Evolutionary conservation across 2,329 filamentous ascomycete species (phyloP), one percentile per base, ranked within the genome.

Genomic region (Calycina herbarum): DNA sequence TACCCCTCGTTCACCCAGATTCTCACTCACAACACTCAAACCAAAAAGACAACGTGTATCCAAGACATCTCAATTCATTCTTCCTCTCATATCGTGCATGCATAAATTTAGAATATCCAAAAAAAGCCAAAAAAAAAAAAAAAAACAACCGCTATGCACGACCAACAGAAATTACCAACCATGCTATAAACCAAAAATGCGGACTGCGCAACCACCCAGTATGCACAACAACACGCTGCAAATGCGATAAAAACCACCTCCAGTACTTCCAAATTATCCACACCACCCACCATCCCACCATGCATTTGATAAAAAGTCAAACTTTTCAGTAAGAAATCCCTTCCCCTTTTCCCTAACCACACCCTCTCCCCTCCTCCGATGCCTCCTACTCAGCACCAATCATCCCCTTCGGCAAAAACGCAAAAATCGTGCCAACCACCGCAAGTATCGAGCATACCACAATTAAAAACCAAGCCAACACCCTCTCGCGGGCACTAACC

Each of bases 371-470:
- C 15, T 17, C 11, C 40, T 45, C 40, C 40, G n/a, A n/a, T 13
- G 5, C 40, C 5, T 5, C 5, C 4, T 54, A 79, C 63, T 81
- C 79, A 59, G 83, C 83, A 56, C 87, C 87, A 74, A 94, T 85
- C 70, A 89, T 79, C 68, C 88, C 86, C 80, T 90, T 93, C 2
- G 94, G 94, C 74, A 97, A 78, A 78, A 95, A 95, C 4, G 93
- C 93, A 86, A 92, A 97, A 2, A 92, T 84, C 0, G 94, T 98
- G 57, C 93, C 93, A 4, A 94, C 77, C 20, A 89, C 72, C 13
- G 92, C 94, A 75, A 97, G 78, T 24, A 88, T 74, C 0, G 85
- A 82, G 64, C 91, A 95, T 13, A 91, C 73, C 5, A 86, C 76
- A 74, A 97, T 88, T 71, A 97, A 78, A 17, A 80, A 75, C 82